Base-by-base conservation (phyloP, 768 basidiomycete genomes). In the Favolaschia claudopus region DNA sequence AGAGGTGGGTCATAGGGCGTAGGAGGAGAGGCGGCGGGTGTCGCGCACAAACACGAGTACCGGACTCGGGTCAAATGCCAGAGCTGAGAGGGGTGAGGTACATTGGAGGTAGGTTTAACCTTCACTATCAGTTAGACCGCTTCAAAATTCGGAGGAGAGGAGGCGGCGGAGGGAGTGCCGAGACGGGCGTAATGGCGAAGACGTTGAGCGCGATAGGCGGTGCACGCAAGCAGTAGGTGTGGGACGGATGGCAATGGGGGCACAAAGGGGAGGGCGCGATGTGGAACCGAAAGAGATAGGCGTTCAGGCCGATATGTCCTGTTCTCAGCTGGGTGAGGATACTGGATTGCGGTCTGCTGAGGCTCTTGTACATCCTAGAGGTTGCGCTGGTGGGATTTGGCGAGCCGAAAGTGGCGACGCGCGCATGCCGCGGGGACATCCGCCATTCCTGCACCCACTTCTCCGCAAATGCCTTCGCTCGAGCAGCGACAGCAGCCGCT, bases 321-420 rank as follows among this genome's bases (percentile, higher is more conserved):
- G 54, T 48, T 7, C 32, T 24, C 27, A 55, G 54, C 22, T 55
- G 54, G 4, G 44, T 55, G 17, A 50, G 33, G 22, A 54, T 20
- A 22, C 39, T 42, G 37, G 37, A 34, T 22, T 54, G 27, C 27
- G 39, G 29, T 6, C 34, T 25, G 19, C 27, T 29, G 14, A 54
- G 52, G 44, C 15, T 22, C 4, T n/a, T 8, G 22, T 38, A 51
- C 19, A 15, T 25, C 6, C 40, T n/a, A n/a, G n/a, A n/a, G n/a
- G n/a, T n/a, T n/a, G n/a, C n/a, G n/a, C n/a, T n/a, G n/a, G n/a
- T n/a, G n/a, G n/a, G n/a, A n/a, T n/a, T n/a, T n/a, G n/a, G n/a
- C n/a, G n/a, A n/a, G n/a, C n/a, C n/a, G n/a, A n/a, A n/a, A n/a
- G n/a, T n/a, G n/a, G n/a, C n/a, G n/a, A n/a, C n/a, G n/a, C n/a